Conservation (phyloP, 768 basidiomycete genomes). For the Stropharia rugosoannulata region DNA sequence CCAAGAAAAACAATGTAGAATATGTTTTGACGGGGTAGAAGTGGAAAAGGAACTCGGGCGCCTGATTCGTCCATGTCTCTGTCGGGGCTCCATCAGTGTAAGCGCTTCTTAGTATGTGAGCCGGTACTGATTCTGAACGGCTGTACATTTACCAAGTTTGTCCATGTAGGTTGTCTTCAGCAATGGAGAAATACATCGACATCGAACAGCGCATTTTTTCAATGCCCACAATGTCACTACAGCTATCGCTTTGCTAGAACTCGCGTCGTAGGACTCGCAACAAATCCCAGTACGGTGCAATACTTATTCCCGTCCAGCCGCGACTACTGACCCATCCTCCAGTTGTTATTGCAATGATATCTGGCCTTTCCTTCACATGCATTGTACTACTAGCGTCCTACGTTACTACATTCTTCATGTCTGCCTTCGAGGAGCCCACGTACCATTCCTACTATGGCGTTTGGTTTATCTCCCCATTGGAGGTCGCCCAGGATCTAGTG, state of each 20-base stretch:
- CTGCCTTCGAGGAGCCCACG: constrained; percentile 55
- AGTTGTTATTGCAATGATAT: constrained; percentile 67
- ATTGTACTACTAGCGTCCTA: constrained; percentile 71
- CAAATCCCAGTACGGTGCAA: constrained; percentile 61
- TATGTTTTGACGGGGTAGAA: constrained; percentile 72
- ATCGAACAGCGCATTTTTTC: constrained; percentile 70
- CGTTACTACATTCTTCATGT: constrained; percentile 66
- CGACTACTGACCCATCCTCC: constrained; percentile 13
- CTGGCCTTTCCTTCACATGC: constrained; percentile 59
- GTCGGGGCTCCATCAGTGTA: constrained; percentile 75
- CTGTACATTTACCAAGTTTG: constrained; percentile 47
- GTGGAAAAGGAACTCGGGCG: constrained; percentile 64
- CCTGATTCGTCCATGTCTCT: constrained; percentile 80
- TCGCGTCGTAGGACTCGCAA: constrained; percentile 65
- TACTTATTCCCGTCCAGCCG: constrained; percentile 4
- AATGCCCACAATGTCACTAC: constrained; percentile 80
- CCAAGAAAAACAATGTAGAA: constrained; percentile 74
- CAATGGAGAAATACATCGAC: constrained; percentile 67
- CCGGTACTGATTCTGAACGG: background rate
- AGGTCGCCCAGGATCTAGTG: constrained; percentile 59
- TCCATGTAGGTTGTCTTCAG: constrained; percentile 78
- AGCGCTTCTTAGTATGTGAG: constrained; percentile 15
- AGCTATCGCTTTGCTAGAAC: constrained; percentile 77
- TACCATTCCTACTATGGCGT: constrained; percentile 32
- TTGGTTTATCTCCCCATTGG: constrained; percentile 50